Evolutionary conservation across 768 basidiomycete species (phyloP), one percentile per base, ranked within the genome.

Genomic region (Mycena alexandri): DNA sequence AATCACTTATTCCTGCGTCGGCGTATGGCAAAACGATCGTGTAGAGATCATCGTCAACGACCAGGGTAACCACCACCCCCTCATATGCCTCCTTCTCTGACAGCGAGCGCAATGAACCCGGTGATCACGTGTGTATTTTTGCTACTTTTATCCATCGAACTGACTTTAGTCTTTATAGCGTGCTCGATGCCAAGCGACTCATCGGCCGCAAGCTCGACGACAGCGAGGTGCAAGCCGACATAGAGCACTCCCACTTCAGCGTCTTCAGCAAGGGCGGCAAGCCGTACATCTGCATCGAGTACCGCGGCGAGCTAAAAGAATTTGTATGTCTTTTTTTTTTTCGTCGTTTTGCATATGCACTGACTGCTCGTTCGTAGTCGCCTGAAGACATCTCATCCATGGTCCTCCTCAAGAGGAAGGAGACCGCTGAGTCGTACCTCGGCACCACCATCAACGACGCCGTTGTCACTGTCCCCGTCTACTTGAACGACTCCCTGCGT

Each of bases 21-120:
- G 94, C 87, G 96, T 99, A 69, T 99, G 96, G 96, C 94, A 96
- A 87, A 96, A 98, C 77, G 97, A 99, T 85, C 94, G 96, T 79
- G 96, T 98, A 72, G 96, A 98, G 84, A 98, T 98, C 85, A 98
- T 98, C 78, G 93, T 93, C 82, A 95, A 95, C 76, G 93, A 95
- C 81, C 93, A 94, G 85, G 93, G 93, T 79, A 94, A 97, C 85
- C 92, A 97, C 96, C 11, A 97, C 95, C 9, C 95, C 96, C 17
- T 97, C 96, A 10, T 97, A 96, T 79, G 96, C 97, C 81, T 90
- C 96, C 56, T 97, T 97, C 86, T 93, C 94, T 70, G 93, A 94
- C 75, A 91, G 84, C 69, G 97, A 98, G 87, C 96, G 96, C 96
- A 66, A 96, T 98, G 95, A 99, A 98, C 88, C 96, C 96, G 63